Conservation (phyloP, 1,139 yeast species). For the Magnusiomyces clavatus region DNA sequence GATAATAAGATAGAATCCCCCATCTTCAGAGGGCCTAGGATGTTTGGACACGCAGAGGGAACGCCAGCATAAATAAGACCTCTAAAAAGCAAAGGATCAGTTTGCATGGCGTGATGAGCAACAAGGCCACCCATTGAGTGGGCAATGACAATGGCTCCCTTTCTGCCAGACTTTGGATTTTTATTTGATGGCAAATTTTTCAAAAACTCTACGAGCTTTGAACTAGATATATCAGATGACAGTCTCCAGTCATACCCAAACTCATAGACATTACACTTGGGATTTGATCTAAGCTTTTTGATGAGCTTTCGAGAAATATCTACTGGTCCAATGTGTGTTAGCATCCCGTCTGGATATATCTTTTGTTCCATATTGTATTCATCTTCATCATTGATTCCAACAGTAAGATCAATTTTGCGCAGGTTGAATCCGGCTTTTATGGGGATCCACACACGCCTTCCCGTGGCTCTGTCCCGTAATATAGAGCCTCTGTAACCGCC, state of each 20-base stretch:
- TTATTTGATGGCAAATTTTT: constrained; percentile 37
- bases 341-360: constrained; percentile 67
- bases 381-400: constrained; percentile 69
- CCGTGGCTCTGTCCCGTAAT: constrained; percentile 57
- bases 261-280: constrained; percentile 56
- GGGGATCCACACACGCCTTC: constrained; percentile 77
- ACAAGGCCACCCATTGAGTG: constrained; percentile 94
- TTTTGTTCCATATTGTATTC: constrained; percentile 41
- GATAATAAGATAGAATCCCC: constrained; percentile 77
- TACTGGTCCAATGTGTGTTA: constrained; percentile 80
- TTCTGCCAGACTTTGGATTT: constrained; percentile 25
- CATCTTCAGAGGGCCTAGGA: constrained; percentile 73
- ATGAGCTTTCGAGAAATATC: constrained; percentile 64
- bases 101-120: constrained; percentile 70
- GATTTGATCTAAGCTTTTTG: constrained; percentile 46
- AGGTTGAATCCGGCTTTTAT: constrained; percentile 76
- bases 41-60: constrained; percentile 79
- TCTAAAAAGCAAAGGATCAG: constrained; percentile 57
- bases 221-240: constrained; percentile 50
- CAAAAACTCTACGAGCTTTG: constrained; percentile 44
- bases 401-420: constrained; percentile 54
- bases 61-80: constrained; percentile 76
- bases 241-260: constrained; percentile 93
- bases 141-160: constrained; percentile 63
- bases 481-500: constrained; percentile 89